phyloP scores from a whole-genome alignment of 2,329 filamentous ascomycete species.

The Plectosphaerella sp. region DNA sequence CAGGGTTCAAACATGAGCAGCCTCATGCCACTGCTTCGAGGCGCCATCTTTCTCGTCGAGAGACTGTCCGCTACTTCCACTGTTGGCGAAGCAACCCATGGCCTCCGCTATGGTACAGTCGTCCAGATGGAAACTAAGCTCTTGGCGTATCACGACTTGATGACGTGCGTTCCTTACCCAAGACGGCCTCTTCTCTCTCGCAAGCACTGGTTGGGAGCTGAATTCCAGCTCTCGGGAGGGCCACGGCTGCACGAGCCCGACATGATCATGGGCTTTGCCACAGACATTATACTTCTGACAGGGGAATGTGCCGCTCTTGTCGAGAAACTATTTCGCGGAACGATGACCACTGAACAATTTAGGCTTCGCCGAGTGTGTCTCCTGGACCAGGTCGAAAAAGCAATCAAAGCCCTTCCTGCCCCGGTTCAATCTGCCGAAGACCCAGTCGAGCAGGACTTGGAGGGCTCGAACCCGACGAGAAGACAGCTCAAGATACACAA shows the following conservation, averaged over 20 bases:
- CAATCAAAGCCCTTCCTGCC: background rate
- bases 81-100: background rate
- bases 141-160: conserved; percentile 6
- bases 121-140: conserved; percentile 2
- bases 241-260: background rate
- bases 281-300: conserved; percentile 2
- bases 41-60: background rate
- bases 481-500: conserved; percentile 1
- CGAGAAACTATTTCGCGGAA: background rate
- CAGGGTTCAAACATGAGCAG: conserved; percentile 1
- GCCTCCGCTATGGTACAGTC: too few species aligned
- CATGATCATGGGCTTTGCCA: conserved; percentile 5
- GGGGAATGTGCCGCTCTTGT: conserved; percentile 4
- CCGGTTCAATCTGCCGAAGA: background rate
- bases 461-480: background rate
- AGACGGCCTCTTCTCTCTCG: background rate
- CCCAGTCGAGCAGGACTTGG: background rate
- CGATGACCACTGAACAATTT: background rate
- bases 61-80: background rate
- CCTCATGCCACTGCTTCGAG: conserved; percentile 1
- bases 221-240: background rate
- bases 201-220: conserved; percentile 1
- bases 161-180: conserved; percentile 7
- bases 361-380: background rate
- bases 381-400: background rate